Percentiles rank a stretch among this genome's conserved stretches.
Conservation (phyloP, 495 filamentous ascomycete species). For the Rhypophila decipiens region DNA sequence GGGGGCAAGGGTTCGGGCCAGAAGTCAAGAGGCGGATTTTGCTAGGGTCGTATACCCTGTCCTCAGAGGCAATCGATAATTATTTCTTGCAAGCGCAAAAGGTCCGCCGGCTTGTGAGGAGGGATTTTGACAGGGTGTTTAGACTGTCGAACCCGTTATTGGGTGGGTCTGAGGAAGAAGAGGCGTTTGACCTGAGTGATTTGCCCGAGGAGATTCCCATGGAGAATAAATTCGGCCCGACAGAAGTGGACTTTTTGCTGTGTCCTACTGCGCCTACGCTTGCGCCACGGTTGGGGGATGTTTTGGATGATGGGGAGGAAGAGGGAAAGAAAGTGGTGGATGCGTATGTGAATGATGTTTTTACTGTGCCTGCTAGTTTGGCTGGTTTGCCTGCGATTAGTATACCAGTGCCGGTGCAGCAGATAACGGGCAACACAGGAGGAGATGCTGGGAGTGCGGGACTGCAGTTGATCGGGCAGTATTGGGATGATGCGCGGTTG, state of each 20-base stretch:
- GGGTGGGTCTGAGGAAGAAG: slow-evolving; percentile 18
- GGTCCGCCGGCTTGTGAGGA: slow-evolving; percentile 73
- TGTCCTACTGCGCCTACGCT: slow-evolving; percentile 78
- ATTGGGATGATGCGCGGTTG: slow-evolving; percentile 71
- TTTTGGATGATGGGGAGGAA: slow-evolving; percentile 29
- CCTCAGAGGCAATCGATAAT: slow-evolving; percentile 86
- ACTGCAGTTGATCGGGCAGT: slow-evolving; percentile 87
- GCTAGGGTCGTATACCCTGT: slow-evolving; percentile 84
- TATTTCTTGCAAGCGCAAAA: slow-evolving; percentile 94
- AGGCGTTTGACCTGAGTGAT: slow-evolving; percentile 42
- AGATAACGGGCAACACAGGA: slow-evolving; percentile 11
- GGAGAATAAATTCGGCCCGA: slow-evolving; percentile 38
- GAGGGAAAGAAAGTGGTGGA: slow-evolving; percentile 24
- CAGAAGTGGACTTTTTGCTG: slow-evolving; percentile 77
- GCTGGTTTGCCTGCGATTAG: slow-evolving; percentile 88
- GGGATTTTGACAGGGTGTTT: slow-evolving; percentile 81
- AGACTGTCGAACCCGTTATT: slow-evolving; percentile 56
- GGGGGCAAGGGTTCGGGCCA: slow-evolving; percentile 66
- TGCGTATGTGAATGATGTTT: slow-evolving; percentile 85
- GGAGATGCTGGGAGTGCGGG: slow-evolving; percentile 54
- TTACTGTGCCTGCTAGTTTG: slow-evolving; percentile 90
- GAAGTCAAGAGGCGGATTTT: slow-evolving; percentile 85
- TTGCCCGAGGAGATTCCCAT: slow-evolving; percentile 33
- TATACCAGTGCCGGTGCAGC: slow-evolving; percentile 54
- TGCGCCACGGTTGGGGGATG: slow-evolving; percentile 57